A percentile compares a stretch with the other conserved stretches of the same genome.
Evolutionary conservation across 2,329 filamentous ascomycete species (phyloP).

Genomic region (Xylariales sp.): DNA sequence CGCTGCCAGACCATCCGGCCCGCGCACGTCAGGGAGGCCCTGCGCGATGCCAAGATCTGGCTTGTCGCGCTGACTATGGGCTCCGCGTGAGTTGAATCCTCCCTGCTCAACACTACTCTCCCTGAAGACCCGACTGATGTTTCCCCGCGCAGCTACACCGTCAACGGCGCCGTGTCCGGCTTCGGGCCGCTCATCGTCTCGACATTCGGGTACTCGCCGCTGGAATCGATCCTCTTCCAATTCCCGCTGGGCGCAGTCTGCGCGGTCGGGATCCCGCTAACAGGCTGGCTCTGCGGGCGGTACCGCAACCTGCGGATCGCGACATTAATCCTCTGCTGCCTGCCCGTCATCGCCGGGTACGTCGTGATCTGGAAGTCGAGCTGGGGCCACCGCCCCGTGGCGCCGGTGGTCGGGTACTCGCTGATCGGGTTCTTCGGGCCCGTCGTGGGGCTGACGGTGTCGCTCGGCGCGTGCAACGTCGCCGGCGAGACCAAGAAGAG

Average conservation of each 20-base stretch:
- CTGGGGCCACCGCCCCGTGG: slow-evolving; percentile 72
- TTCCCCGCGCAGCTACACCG: slow-evolving; percentile 58
- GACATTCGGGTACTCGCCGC: slow-evolving; percentile 73
- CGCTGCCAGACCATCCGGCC: slow-evolving; percentile 70
- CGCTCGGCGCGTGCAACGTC: slow-evolving; percentile 72
- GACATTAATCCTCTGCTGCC: slow-evolving; percentile 73
- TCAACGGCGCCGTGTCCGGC: slow-evolving; percentile 77
- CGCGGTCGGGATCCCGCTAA: slow-evolving; percentile 72
- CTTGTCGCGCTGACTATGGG: slow-evolving; percentile 76
- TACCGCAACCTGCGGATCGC: slow-evolving; percentile 72
- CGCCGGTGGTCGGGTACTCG: slow-evolving; percentile 77
- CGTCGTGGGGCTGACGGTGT: slow-evolving; percentile 70
- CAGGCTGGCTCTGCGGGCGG: slow-evolving; percentile 71
- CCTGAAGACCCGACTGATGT: too few species aligned
- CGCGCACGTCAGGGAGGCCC: slow-evolving; percentile 67
- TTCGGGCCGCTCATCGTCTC: slow-evolving; percentile 79
- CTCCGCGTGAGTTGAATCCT: slow-evolving; percentile 60
- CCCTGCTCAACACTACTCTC: too few species aligned
- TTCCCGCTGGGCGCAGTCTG: slow-evolving; percentile 79
- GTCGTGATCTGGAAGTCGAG: slow-evolving; percentile 77
- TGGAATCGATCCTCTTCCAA: slow-evolving; percentile 77
- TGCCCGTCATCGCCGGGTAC: slow-evolving; percentile 80
- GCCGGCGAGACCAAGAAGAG: slow-evolving; percentile 83
- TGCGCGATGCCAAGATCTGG: slow-evolving; percentile 71
- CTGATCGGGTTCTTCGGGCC: slow-evolving; percentile 79